Evolutionary conservation across 345 rosid species (phyloP).

Genomic region (Citrus unshiu): DNA sequence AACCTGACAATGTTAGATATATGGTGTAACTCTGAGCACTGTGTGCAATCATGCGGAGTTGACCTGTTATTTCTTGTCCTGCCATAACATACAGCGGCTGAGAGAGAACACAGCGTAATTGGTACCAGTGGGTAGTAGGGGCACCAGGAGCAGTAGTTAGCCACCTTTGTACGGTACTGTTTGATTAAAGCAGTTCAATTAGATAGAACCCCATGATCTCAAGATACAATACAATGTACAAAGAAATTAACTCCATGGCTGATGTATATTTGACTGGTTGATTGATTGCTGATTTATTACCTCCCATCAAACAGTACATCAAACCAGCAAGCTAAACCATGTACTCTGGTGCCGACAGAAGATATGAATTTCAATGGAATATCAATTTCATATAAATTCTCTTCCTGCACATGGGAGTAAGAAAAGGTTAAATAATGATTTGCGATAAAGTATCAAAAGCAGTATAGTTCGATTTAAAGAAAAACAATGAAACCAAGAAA

Average conservation of each 20-base stretch:
- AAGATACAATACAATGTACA: neutral
- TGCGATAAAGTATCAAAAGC: slow-evolving; percentile 7
- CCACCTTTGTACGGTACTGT: slow-evolving; percentile 94
- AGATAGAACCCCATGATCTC: neutral
- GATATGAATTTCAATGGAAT: slow-evolving; percentile 83
- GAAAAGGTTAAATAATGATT: neutral
- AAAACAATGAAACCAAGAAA: neutral
- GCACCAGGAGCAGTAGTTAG: slow-evolving; percentile 97
- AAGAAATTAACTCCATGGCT: neutral
- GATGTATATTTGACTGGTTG: neutral
- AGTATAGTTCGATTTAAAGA: neutral
- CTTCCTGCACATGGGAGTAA: slow-evolving; percentile 59
- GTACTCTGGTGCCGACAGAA: slow-evolving; percentile 82
- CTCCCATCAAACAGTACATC: slow-evolving; percentile 94
- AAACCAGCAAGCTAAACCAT: slow-evolving; percentile 98
- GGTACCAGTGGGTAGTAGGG: slow-evolving; percentile 84
- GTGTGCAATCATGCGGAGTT: slow-evolving; percentile 82
- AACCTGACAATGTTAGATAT: slow-evolving; percentile 83
- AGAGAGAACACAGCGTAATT: slow-evolving; percentile 87
- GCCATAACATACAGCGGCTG: slow-evolving; percentile 96
- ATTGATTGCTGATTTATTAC: slow-evolving; percentile 26
- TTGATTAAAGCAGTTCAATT: slow-evolving; percentile 9
- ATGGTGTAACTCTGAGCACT: slow-evolving; percentile 92
- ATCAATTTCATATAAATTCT: slow-evolving; percentile 81
- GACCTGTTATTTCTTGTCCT: slow-evolving; percentile 93